A percentile compares a stretch with the other conserved stretches of the same genome.
Conservation (phyloP, 768 basidiomycete species). For the Naganishia kalamii region DNA sequence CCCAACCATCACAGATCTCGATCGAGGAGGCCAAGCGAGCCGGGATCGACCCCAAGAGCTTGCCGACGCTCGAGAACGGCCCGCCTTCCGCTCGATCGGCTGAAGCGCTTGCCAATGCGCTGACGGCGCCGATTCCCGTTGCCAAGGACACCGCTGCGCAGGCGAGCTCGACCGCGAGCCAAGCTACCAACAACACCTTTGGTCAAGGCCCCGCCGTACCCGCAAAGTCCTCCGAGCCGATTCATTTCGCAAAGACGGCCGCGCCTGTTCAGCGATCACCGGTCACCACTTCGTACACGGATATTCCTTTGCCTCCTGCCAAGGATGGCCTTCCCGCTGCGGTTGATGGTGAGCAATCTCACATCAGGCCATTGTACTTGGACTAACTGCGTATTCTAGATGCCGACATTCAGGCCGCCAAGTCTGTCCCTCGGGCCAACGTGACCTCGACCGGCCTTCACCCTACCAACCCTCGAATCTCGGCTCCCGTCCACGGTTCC, state of each 20-base stretch:
- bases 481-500: conserved; percentile 2
- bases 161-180: neutral
- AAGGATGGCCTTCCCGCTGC: conserved; percentile 14
- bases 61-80: conserved; percentile 30
- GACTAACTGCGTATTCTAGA: neutral
- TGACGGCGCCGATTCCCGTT: neutral
- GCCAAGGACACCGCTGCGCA: conserved; percentile 8
- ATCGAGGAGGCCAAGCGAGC: conserved; percentile 40
- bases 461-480: neutral
- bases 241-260: no score
- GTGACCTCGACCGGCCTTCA: conserved; percentile 5
- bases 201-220: neutral
- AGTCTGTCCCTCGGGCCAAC: conserved; percentile 10
- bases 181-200: neutral
- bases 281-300: neutral
- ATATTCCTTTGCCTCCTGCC: conserved; percentile 12
- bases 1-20: conserved; percentile 31
- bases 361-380: neutral
- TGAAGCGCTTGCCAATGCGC: neutral
- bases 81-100: neutral
- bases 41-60: conserved; percentile 35
- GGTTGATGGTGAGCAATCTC: neutral
- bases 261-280: neutral
- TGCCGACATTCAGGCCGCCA: conserved; percentile 7
- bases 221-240: neutral